These are phyloP conservation scores for Exserohilum turcica DNA, from an alignment of 2,329 filamentous ascomycete genomes.

Conservation along the genomic window DNA sequence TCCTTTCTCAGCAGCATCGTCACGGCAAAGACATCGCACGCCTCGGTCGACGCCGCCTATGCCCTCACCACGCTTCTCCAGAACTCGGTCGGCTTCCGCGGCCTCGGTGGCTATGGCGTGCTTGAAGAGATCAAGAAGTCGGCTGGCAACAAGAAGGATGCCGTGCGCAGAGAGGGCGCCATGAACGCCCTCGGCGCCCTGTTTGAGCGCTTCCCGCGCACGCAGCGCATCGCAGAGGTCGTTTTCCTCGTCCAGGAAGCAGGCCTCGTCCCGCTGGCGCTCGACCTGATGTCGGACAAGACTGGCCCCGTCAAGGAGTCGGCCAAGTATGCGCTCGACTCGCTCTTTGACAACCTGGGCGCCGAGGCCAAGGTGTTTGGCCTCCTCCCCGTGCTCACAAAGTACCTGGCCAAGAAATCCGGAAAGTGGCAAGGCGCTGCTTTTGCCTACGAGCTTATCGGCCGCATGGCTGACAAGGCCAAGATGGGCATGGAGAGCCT, in stretches of 20 bases:
- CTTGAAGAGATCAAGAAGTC: slow-evolving; percentile 73
- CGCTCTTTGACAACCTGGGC: slow-evolving; percentile 77
- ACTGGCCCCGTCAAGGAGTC: slow-evolving; percentile 85
- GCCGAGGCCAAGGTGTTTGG: slow-evolving; percentile 83
- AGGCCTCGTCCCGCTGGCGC: slow-evolving; percentile 70
- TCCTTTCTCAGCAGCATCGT: slow-evolving; percentile 52
- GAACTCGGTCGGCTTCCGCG: slow-evolving; percentile 68
- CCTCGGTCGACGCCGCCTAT: slow-evolving; percentile 67
- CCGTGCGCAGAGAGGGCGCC: slow-evolving; percentile 80
- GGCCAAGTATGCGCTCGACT: slow-evolving; percentile 91
- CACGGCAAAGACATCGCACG: slow-evolving; percentile 59
- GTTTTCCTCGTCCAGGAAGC: slow-evolving; percentile 82
- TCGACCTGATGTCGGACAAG: slow-evolving; percentile 91
- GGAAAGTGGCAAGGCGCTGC: slow-evolving; percentile 98
- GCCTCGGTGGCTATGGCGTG: slow-evolving; percentile 65
- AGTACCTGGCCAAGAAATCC: slow-evolving; percentile 80
- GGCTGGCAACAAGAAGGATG: slow-evolving; percentile 91
- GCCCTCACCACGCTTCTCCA: slow-evolving; percentile 67
- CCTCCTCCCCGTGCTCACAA: slow-evolving; percentile 74
- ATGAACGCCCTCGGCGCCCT: slow-evolving; percentile 95
- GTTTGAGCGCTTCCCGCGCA: slow-evolving; percentile 83
- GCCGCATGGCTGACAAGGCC: slow-evolving; percentile 93
- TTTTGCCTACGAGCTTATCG: slow-evolving; percentile 80
- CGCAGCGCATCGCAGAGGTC: slow-evolving; percentile 78
- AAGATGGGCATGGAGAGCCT: slow-evolving; percentile 82